Base-by-base conservation (phyloP, 768 basidiomycete genomes). In the Grammothele lineata region DNA sequence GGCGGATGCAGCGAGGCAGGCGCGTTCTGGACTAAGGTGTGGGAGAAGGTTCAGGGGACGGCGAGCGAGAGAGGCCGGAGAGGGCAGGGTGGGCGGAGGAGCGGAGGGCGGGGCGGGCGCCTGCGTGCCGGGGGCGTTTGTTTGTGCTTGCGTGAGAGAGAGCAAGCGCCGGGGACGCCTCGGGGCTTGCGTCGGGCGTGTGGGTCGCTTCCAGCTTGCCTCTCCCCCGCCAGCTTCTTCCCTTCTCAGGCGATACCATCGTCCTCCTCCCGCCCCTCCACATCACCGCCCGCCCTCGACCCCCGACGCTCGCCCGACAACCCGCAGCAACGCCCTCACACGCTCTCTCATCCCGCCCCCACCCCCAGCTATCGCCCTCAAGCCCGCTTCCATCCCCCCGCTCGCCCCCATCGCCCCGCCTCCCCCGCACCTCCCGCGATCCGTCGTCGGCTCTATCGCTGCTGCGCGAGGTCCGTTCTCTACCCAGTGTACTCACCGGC, bases 211-310 rank as follows among this genome's bases (percentile, higher is more conserved):
- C 27, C 27, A 30, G 27, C 27, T 30, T 36, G 35, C 35, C 35
- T 15, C 8, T 32, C 30, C 35, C 18, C 35, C 35, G 12, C 50
- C 60, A 49, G 60, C 53, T 62, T 62, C 36, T 51, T 51, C 48
- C 47, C 56, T 38, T 49, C 54, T 45, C 47, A 50, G 39, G 18
- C 57, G 44, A 56, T 26, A 40, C 52, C 53, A 42, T 53, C 51
- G 43, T 36, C 50, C 43, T 40, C 32, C 54, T 37, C 42, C 24
- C 32, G 46, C 51, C 44, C 48, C 30, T 42, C 49, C 24, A 19
- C 48, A 24, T n/a, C 24, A 2, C 40, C 40, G 25, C 9, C 27
- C 48, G 43, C 33, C 40, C 35, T 25, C 50, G 18, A 51, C 42
- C 12, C 23, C 47, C 46, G n/a, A 48, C n/a, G n/a, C n/a, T n/a